Evolutionary conservation across 2,329 filamentous ascomycete species (phyloP), one percentile per base, ranked within the genome.

Genomic region (Cucurbitaria berberidis): DNA sequence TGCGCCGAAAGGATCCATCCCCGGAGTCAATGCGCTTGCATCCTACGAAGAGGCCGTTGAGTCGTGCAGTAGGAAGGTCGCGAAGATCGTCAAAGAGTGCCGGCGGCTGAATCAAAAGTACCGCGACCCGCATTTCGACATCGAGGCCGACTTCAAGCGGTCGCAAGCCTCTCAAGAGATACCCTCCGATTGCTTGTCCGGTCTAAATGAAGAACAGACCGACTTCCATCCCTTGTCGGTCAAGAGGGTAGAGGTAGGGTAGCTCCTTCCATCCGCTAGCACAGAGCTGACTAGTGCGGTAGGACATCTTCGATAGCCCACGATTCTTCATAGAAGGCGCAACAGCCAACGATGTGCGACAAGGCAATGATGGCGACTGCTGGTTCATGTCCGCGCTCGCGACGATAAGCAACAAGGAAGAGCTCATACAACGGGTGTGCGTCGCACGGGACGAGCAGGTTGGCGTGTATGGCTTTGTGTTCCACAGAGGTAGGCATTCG

Each of bases 391-490:
- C 91, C 6, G 89, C 90, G 1, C 75, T 96, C 36, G 90, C 88
- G 56, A 91, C 89, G 0, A 81, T 96, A 56, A 87, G 86, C 61
- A 91, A 90, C 68, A 89, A 90, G 73, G 77, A 83, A 18, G 86
- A 84, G 0, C 73, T 93, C 56, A 89, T 95, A 47, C 86, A 92
- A 70, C 83, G 79, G 48, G 80, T 92, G 8, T 95, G 90, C 60
- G 88, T 95, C 42, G 87, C 85, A 5, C 83, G 85, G 11, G 85
- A 95, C 60, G 84, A 90, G 68, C 80, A 84, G 27, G 85, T 92
- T 3, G 90, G 90, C 11, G 89, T 93, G 1, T 95, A 95, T 62
- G 91, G 91, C 1, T 95, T 95, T 61, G 89, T 95, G 10, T 93
- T 95, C 68, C 85, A 89, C 73, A 84, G 90, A 61, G 84, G 84